phyloP scores from a whole-genome alignment of 1,284 basidiomycete species.

The Peniophora sp. region DNA sequence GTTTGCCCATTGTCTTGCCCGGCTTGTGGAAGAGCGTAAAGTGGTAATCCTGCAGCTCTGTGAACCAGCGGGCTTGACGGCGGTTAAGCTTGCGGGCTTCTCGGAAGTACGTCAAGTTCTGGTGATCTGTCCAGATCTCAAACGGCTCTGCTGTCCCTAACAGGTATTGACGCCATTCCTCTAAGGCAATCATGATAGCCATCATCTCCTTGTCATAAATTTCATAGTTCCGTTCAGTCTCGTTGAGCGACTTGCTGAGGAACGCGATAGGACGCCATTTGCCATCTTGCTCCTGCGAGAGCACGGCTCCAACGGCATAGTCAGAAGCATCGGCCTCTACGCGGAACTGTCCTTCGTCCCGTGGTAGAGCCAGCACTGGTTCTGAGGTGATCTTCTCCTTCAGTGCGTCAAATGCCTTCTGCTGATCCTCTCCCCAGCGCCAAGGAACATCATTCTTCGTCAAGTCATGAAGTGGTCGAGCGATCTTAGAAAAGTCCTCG shows the following conservation, averaged over 20 bases:
- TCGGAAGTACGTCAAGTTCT: conserved; percentile 6
- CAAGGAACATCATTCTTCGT: conserved; percentile 1
- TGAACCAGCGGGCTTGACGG: too few species aligned
- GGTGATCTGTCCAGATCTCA: conserved; percentile 6
- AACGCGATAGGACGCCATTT: conserved; percentile 8
- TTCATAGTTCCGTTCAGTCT: conserved; percentile 14
- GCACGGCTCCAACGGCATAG: conserved; percentile 2
- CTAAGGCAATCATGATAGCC: conserved; percentile 5
- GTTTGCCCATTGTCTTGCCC: background rate
- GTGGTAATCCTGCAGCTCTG: background rate
- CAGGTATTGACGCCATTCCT: conserved; percentile 11
- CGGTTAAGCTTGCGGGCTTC: conserved; percentile 3
- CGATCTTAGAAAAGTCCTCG: background rate
- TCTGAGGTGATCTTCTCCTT: too few species aligned
- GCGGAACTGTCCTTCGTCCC: too few species aligned
- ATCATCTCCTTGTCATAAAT: conserved; percentile 16
- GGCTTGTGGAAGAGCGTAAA: background rate
- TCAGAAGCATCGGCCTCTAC: conserved; percentile 2
- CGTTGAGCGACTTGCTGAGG: conserved; percentile 2
- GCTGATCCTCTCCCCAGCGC: background rate
- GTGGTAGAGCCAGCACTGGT: too few species aligned
- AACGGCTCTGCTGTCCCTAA: conserved; percentile 4
- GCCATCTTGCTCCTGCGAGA: conserved; percentile 2
- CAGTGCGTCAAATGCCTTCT: conserved; percentile 15
- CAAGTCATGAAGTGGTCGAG: conserved; percentile 1